phyloP scores from a whole-genome alignment of 306 rosid genomes.

The Luffa aegyptiaca region DNA sequence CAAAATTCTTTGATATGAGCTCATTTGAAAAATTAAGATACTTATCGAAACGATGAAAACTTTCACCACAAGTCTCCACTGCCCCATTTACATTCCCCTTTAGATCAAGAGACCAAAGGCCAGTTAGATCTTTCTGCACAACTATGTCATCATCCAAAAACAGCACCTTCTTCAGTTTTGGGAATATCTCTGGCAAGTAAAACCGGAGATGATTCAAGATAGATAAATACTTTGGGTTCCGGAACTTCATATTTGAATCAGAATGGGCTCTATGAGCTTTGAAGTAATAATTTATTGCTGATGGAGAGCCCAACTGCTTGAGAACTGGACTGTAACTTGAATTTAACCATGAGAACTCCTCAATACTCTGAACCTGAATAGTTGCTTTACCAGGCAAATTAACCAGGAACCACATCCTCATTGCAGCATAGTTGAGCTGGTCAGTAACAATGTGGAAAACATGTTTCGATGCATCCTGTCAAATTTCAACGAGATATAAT shows the following conservation, averaged over 20 bases:
- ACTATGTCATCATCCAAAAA: conserved; percentile 18
- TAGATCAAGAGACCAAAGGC: conserved; percentile 13
- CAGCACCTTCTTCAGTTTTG: conserved; percentile 11
- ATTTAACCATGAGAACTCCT: conserved; percentile 17
- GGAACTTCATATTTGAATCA: conserved; percentile 4
- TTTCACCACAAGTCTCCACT: conserved; percentile 16
- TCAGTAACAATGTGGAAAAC: conserved; percentile 16
- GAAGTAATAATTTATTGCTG: conserved; percentile 10
- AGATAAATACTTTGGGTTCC: conserved; percentile 15
- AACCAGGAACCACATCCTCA: conserved; percentile 11
- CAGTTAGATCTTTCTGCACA: conserved; percentile 13
- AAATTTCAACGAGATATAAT: neutral
- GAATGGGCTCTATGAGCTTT: conserved; percentile 8
- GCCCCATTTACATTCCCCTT: conserved; percentile 19
- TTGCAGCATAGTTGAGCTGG: conserved; percentile 15
- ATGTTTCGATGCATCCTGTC: conserved; percentile 10
- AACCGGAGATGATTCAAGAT: conserved; percentile 17
- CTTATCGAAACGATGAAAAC: conserved; percentile 14
- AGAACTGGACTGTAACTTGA: conserved; percentile 13
- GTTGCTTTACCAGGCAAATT: conserved; percentile 8
- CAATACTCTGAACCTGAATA: conserved; percentile 13
- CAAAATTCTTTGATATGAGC: conserved; percentile 11
- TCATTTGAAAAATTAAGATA: conserved; percentile 14
- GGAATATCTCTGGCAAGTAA: conserved; percentile 18
- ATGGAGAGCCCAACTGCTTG: conserved; percentile 1